Evolutionary conservation across 768 basidiomycete genomes (phyloP), one percentile per base, ranked within the genome.

Genomic region (Amyloporia xantha): DNA sequence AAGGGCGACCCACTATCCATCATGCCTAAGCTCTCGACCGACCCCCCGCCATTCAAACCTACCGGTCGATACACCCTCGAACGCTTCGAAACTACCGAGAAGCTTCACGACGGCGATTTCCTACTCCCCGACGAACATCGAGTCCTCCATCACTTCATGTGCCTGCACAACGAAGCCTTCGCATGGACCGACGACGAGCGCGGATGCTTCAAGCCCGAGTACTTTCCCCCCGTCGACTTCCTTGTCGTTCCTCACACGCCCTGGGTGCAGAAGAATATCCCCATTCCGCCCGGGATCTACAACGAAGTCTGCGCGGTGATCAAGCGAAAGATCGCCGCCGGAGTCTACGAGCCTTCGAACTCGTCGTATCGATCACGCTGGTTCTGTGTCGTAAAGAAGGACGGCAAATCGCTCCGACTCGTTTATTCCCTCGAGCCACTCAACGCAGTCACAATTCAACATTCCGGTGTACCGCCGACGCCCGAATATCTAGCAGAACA

Each of bases 121-220:
- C 59, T 75, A 0, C 63, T 47, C 56, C 54, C 58, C 0, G 64
- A 66, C 19, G 70, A 73, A 39, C 49, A 51, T 3, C 58, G 57
- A 6, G 49, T 73, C 3, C 21, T 66, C 1, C 61, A 70, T 23
- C 57, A 69, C n/a, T 41, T 71, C 2, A 56, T 74, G 48, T 53
- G 44, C 17, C 45, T 43, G 23, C 49, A 51, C 11, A 48, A 51
- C 39, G n/a, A 35, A 0, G 69, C 52, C 0, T 68, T 77, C 27
- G 70, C 73, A 0, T 77, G 69, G 71, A 48, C 64, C 2, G 66
- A 74, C 10, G 6, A 30, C 0, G 68, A 76, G 44, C 58, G 62
- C 11, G 71, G 75, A 0, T 37, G 38, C 0, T 72, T 73, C 44
- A 24, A 51, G 42, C 46, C 56, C 4, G 54, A 63, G 12, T 65